Base-by-base conservation (phyloP, 1,139 yeast species). In the Debaryomyces nepalensis region DNA sequence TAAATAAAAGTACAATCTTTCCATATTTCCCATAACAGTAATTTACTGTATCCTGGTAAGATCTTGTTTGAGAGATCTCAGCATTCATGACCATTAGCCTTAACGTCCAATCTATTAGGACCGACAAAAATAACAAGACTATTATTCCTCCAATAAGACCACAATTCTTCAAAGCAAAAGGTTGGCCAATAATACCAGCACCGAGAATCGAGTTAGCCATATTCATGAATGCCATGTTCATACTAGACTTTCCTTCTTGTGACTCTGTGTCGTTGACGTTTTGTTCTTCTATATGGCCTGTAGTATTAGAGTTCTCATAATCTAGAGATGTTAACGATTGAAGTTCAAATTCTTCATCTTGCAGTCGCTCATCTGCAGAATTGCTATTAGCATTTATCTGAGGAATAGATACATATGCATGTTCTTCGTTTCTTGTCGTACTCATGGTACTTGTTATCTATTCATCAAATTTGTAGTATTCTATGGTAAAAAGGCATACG, bases 161-260 rank as follows among this genome's bases (percentile, higher is more conserved):
- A 22, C 88, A 77, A 54, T 89, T 87, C 41, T 77, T 72, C 53
- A 91, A 82, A 0, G 98, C 97, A 55, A 84, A 87, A 1, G 98
- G 95, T 53, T 90, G 95, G 1, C 97, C 97, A 33, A 91, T 89
- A 39, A 93, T 88, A 2, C 97, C 97, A 0, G 98, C 97, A 0
- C 98, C 98, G 10, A 91, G 71, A 45, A 90, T 91, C 11, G 88
- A 85, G 63, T 91, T 91, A 16, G 97, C 95, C 96, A 91, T 90
- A 63, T 91, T 91, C 95, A 91, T 87, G 57, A 91, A 90, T 9
- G 97, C 97, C 90, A 87, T 86, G 48, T 77, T 77, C 77, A 90
- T 74, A 47, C 69, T 75, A n/a, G 79, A 69, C 35, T 73, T 60
- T 4, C 75, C 70, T 36, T 52, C 53, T 9, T 37, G 46, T 7